Evolutionary conservation across 2,329 filamentous ascomycete genomes (phyloP), one percentile per base, ranked within the genome.

Genomic region (Phialocephala subalpina): DNA sequence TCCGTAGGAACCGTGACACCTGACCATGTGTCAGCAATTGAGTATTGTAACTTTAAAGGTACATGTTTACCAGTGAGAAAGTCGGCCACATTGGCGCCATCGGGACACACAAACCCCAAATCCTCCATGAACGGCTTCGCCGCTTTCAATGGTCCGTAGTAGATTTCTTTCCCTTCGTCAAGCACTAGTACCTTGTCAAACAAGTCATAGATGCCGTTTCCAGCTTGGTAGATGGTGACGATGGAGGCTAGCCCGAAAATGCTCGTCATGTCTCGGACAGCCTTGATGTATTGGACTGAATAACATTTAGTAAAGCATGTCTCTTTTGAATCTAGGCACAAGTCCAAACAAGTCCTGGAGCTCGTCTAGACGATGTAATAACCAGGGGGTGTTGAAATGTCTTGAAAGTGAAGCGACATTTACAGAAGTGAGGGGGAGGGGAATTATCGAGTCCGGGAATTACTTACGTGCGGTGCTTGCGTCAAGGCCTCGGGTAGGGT

Each of bases 111-210:
- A 72, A 92, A 92, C 0, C 90, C 90, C 1, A 88, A 78, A 0
- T 81, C 77, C 72, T 91, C 87, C 83, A 92, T 89, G 72, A 89
- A 92, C 0, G 86, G 85, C 4, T 82, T 78, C 0, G 90, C 90
- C 66, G 88, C 80, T 5, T 81, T 77, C 69, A 82, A 79, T 0
- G 88, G 83, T 0, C 90, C 90, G 68, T 90, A 91, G 78, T 84
- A 92, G 55, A 91, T 82, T 70, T 92, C 77, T 67, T 87, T 86
- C 56, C 90, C 90, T 64, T 87, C 84, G 56, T 92, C 88, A 2
- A 92, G 81, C 9, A 92, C 84, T 0, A 92, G 80, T 0, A 91
- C 88, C 73, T 92, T 92, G 74, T 92, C 89, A 73, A 92, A 92
- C 0, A 89, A 81, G 29, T 90, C 80, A 74, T 90, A 91, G 66